Evolutionary conservation across 2,329 filamentous ascomycete species (phyloP).

Genomic region (Hypoxylon sp.): DNA sequence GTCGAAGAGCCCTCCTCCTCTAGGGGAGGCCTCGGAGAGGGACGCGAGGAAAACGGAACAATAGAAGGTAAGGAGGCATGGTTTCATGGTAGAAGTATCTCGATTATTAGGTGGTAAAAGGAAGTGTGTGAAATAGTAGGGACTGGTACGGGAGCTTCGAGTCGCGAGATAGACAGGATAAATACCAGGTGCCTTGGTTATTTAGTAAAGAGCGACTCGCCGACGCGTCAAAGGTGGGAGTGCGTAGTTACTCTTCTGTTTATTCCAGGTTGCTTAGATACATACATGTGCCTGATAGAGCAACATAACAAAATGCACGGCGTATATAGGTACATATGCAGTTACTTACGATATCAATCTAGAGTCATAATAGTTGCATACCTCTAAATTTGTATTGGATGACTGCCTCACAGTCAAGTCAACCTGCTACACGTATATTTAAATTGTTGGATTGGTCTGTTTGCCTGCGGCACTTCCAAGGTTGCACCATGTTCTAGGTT

Average conservation of each 20-base stretch:
- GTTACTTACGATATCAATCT: not conserved
- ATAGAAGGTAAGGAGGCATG: not conserved
- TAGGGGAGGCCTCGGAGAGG: constrained; percentile 11
- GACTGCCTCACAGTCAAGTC: not conserved
- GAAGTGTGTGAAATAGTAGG: not conserved
- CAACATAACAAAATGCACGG: not conserved
- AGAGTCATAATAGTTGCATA: not conserved
- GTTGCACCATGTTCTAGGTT: not conserved
- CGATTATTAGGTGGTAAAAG: not conserved
- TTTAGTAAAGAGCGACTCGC: not conserved
- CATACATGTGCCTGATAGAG: not conserved
- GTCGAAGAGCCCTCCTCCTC: not conserved
- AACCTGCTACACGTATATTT: not conserved
- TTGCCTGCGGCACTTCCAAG: not conserved
- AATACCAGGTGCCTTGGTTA: not conserved
- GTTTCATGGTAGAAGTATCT: not conserved
- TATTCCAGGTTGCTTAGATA: not conserved
- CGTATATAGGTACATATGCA: not conserved
- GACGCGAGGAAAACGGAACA: not conserved
- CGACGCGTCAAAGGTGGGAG: not conserved
- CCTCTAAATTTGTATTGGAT: not conserved
- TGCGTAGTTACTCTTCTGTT: not conserved
- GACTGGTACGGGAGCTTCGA: not conserved
- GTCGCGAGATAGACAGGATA: not conserved
- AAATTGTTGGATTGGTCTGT: not conserved